A percentile compares a stretch with the other conserved stretches of the same genome.
Conservation (phyloP, 768 basidiomycete genomes). For the Krasilnikovozyma curviuscula region DNA sequence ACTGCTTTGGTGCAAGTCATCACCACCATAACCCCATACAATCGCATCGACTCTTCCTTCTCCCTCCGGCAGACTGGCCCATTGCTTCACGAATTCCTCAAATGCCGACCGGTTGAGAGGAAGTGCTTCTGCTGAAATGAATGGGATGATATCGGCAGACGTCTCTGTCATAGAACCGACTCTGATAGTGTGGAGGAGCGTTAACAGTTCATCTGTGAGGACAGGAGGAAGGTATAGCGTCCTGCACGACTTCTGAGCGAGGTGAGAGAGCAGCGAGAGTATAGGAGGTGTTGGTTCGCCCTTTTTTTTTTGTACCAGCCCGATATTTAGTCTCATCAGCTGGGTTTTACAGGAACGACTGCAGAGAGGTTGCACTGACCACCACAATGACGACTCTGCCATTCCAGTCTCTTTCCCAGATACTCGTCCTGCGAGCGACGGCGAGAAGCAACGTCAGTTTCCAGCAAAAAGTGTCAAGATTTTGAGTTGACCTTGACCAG, state of each 20-base stretch:
- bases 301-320: background rate
- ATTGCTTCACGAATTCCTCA: background rate
- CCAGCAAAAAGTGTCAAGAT: too few species aligned
- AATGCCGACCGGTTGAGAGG: constrained; percentile 2
- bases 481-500: too few species aligned
- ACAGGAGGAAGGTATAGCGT: constrained; percentile 11
- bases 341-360: background rate
- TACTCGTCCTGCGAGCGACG: constrained; percentile 3
- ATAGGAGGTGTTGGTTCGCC: constrained; percentile 8
- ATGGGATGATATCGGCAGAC: background rate
- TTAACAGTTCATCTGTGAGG: constrained; percentile 3
- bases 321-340: background rate
- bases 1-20: background rate
- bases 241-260: background rate
- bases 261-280: constrained; percentile 7
- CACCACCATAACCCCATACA: constrained; percentile 9
- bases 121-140: background rate
- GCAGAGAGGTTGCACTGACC: background rate
- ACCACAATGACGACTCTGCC: constrained; percentile 9
- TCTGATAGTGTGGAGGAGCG: constrained; percentile 3
- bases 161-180: background rate
- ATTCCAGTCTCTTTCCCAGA: constrained; percentile 8
- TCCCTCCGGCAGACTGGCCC: background rate
- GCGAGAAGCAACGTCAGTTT: background rate
- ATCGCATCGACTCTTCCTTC: constrained; percentile 9